A percentile compares a stretch with the other conserved stretches of the same genome.
Evolutionary conservation across 2,329 filamentous ascomycete species (phyloP).

Genomic region (Penicillium olsonii): DNA sequence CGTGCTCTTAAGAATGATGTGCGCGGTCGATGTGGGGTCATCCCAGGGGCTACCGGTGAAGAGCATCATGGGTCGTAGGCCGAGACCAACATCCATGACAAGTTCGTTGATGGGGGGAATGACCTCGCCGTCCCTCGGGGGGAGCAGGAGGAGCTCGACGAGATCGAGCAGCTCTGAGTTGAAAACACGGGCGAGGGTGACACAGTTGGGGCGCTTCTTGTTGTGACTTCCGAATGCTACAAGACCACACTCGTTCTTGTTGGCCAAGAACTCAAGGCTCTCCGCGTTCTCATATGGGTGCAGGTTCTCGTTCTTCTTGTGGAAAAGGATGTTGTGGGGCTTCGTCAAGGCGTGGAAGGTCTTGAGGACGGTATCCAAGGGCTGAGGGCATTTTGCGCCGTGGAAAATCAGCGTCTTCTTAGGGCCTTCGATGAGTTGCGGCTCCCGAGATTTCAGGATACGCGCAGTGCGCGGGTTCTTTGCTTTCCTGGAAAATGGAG

Average conservation of each 20-base stretch:
- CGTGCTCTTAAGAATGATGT: constrained; percentile 82
- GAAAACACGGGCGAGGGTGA: constrained; percentile 83
- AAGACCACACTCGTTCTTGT: constrained; percentile 91
- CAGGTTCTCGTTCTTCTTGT: constrained; percentile 88
- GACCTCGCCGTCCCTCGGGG: constrained; percentile 57
- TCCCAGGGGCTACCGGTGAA: constrained; percentile 90
- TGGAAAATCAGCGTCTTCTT: constrained; percentile 89
- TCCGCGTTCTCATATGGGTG: constrained; percentile 90
- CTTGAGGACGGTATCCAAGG: constrained; percentile 78
- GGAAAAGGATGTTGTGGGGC: constrained; percentile 84
- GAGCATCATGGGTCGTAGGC: constrained; percentile 84
- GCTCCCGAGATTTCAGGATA: constrained; percentile 87
- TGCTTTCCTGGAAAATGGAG: constrained; percentile 56
- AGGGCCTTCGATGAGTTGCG: constrained; percentile 84
- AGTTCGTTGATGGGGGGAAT: constrained; percentile 51
- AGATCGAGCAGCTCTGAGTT: constrained; percentile 89
- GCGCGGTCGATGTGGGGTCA: constrained; percentile 74
- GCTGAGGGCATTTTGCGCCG: constrained; percentile 79
- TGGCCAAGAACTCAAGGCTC: constrained; percentile 90
- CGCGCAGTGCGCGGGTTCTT: constrained; percentile 90
- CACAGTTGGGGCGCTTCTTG: constrained; percentile 92
- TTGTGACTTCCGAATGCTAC: constrained; percentile 80
- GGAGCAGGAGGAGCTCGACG: constrained; percentile 84
- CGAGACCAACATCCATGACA: constrained; percentile 68
- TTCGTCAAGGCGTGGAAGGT: constrained; percentile 84